Evolutionary conservation across 202 grass and related monocot species (phyloP).

Genomic region (Dendrocalamus latiflorus): DNA sequence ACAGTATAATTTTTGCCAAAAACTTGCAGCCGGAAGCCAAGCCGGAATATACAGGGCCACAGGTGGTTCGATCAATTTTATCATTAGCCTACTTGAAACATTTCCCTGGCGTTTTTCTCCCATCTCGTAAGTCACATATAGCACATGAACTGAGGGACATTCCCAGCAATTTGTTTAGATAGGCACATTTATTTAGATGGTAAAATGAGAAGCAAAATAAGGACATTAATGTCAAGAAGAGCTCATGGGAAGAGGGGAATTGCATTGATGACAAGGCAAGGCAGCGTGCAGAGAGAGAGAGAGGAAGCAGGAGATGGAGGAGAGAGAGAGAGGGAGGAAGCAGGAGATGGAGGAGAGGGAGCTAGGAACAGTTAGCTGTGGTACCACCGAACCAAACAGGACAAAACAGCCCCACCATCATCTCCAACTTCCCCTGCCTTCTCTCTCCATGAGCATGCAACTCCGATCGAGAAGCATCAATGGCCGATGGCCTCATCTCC

Average conservation of each 20-base stretch:
- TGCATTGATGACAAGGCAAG: slow-evolving; percentile 24
- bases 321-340: no score
- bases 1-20: no score
- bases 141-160: no score
- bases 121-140: no score
- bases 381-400: not conserved
- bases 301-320: not conserved
- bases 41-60: no score
- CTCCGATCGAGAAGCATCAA: not conserved
- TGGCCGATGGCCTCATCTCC: not conserved
- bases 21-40: no score
- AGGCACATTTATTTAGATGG: slow-evolving; percentile 14
- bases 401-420: not conserved
- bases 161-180: no score
- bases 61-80: no score
- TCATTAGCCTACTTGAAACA: no score
- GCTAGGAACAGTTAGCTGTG: no score
- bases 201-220: not conserved
- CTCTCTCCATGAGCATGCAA: not conserved
- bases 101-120: no score
- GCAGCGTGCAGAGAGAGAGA: not conserved
- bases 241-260: slow-evolving; percentile 15
- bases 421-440: not conserved
- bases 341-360: no score
- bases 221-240: not conserved